Conservation (phyloP, 805 yeast species). For the Brettanomyces anomalus region DNA sequence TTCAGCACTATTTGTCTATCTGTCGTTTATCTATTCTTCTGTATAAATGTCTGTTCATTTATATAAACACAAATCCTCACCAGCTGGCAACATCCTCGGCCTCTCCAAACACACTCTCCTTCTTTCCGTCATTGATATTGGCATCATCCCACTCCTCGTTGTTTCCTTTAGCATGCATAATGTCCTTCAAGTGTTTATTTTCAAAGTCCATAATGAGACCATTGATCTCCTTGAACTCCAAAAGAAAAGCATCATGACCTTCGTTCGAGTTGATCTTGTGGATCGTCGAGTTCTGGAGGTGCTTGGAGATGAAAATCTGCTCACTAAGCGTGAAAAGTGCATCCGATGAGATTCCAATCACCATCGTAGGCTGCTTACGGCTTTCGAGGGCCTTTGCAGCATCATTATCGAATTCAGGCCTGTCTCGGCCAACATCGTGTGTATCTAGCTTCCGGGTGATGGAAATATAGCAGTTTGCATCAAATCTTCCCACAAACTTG, state of each 20-base stretch:
- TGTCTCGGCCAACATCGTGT: conserved; percentile 83
- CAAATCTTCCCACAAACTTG: conserved; percentile 82
- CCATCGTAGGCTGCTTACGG: conserved; percentile 65
- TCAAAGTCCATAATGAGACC: conserved; percentile 61
- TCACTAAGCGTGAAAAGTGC: conserved; percentile 89
- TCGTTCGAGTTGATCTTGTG: conserved; percentile 82
- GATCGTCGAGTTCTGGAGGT: conserved; percentile 60
- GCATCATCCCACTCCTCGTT: conserved; percentile 37
- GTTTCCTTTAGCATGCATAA: conserved; percentile 44
- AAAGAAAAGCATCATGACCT: conserved; percentile 93
- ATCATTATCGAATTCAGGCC: conserved; percentile 32
- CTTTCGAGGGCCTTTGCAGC: conserved; percentile 46
- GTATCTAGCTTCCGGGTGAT: conserved; percentile 91
- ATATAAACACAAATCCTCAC: conserved; percentile 30
- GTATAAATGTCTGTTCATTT: too few species aligned
- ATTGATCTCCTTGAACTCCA: conserved; percentile 82
- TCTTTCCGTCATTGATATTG: conserved; percentile 34
- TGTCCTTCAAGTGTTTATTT: conserved; percentile 43
- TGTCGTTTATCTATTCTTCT: too few species aligned
- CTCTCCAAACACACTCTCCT: conserved; percentile 80
- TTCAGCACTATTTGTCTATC: too few species aligned
- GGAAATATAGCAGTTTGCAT: conserved; percentile 93
- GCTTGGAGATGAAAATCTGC: conserved; percentile 73
- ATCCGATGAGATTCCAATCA: conserved; percentile 87
- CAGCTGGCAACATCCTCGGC: conserved; percentile 94